These are phyloP conservation scores for Nelumbo lutea DNA, from an alignment of 164 flowering plant species.

Conservation along the genomic window DNA sequence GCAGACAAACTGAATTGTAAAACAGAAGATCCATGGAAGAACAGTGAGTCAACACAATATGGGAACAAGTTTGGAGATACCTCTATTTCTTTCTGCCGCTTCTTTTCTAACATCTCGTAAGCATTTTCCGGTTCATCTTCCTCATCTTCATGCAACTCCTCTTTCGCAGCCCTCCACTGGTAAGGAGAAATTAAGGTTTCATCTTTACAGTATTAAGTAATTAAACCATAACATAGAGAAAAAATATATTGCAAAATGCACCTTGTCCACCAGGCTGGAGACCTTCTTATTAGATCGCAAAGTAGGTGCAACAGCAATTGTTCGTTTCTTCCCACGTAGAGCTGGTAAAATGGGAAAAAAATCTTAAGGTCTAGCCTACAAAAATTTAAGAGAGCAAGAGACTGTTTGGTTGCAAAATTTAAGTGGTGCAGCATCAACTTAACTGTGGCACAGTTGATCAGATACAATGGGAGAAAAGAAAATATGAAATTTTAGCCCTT, in stretches of 20 bases:
- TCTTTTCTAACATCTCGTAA: conserved; percentile 69
- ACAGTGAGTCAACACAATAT: neutral
- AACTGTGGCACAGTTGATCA: neutral
- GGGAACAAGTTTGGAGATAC: conserved; percentile 26
- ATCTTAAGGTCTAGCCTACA: neutral
- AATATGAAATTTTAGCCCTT: no score
- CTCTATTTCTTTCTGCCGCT: conserved; percentile 84
- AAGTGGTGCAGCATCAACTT: neutral
- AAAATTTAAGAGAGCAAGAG: neutral
- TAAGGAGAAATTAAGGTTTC: conserved; percentile 3
- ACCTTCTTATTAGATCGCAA: conserved; percentile 92
- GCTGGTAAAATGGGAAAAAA: conserved; percentile 30
- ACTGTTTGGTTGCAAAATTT: neutral
- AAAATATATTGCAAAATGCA: conserved; percentile 15
- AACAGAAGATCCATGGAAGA: neutral
- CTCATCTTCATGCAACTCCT: conserved; percentile 77
- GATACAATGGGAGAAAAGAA: no score
- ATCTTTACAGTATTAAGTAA: neutral
- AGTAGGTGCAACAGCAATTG: conserved; percentile 57
- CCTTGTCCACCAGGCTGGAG: conserved; percentile 94
- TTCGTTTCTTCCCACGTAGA: conserved; percentile 58
- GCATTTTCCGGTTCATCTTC: conserved; percentile 81
- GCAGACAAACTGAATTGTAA: conserved; percentile 6
- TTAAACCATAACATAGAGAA: neutral
- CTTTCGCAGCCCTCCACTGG: conserved; percentile 99